Conservation (phyloP, 169 alveolate species). For the Cryptosporidium muris region DNA sequence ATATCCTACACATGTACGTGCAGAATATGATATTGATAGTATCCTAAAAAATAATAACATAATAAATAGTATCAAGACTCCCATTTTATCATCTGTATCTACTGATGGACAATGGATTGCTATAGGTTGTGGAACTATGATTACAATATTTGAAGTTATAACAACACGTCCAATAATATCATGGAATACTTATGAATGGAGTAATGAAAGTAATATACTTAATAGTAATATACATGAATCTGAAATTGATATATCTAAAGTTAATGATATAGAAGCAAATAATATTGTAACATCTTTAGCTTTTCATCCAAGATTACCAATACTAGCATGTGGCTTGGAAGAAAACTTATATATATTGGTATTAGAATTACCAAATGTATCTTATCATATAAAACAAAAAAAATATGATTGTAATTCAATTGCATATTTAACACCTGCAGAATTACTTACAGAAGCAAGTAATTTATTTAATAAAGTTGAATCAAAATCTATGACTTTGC, state of each 20-base stretch:
- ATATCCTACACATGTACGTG: constrained; percentile 84
- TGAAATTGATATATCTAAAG: background rate
- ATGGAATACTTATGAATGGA: constrained; percentile 75
- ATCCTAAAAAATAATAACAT: constrained; percentile 78
- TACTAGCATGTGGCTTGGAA: constrained; percentile 57
- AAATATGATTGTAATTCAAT: constrained; percentile 69
- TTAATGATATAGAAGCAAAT: background rate
- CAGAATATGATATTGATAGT: constrained; percentile 82
- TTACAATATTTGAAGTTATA: constrained; percentile 40
- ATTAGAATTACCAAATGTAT: constrained; percentile 27
- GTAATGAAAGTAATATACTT: constrained; percentile 50
- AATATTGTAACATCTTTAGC: constrained; percentile 3
- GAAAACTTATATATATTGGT: constrained; percentile 36
- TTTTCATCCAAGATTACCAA: constrained; percentile 56
- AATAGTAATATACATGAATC: background rate
- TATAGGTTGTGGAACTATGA: constrained; percentile 15
- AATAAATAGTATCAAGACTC: constrained; percentile 77
- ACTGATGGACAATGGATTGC: constrained; percentile 52
- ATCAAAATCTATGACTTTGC: background rate
- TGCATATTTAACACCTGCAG: constrained; percentile 39
- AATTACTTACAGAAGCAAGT: background rate
- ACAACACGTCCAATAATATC: constrained; percentile 27
- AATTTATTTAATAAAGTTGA: constrained; percentile 8
- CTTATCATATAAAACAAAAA: constrained; percentile 67
- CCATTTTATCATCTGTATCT: constrained; percentile 7